Conservation (phyloP, 208 protist genomes). For the Trypanosoma brucei region DNA sequence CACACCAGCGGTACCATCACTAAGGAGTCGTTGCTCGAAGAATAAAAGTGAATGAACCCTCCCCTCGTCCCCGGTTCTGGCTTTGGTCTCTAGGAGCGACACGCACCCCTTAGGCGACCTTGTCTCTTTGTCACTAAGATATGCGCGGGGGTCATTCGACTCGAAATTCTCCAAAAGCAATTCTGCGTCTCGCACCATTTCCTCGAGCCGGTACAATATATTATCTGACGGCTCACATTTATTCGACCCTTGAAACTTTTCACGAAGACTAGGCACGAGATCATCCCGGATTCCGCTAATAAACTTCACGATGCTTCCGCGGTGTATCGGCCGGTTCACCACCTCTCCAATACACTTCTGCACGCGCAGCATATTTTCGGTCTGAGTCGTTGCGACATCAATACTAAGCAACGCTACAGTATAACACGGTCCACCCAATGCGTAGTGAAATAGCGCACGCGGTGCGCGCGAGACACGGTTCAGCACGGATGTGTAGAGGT, state of each 20-base stretch:
- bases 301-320: constrained; percentile 71
- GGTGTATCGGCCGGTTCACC: constrained; percentile 58
- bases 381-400: constrained; percentile 47
- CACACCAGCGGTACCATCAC: constrained; percentile 51
- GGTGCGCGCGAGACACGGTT: constrained; percentile 62
- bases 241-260: constrained; percentile 39
- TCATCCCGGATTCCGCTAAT: constrained; percentile 64
- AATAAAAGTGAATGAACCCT: constrained; percentile 56
- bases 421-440: constrained; percentile 76
- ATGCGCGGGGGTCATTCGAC: constrained; percentile 68
- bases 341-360: constrained; percentile 63
- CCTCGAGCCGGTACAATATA: constrained; percentile 51
- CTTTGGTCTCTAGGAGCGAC: background rate
- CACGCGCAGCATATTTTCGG: constrained; percentile 66
- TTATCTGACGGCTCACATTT: constrained; percentile 32
- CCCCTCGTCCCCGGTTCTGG: constrained; percentile 9
- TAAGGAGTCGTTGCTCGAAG: constrained; percentile 54
- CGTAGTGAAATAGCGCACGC: constrained; percentile 75
- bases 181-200: constrained; percentile 72
- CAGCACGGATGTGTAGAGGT: constrained; percentile 61
- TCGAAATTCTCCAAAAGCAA: constrained; percentile 63
- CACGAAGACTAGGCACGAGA: constrained; percentile 45
- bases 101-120: constrained; percentile 15
- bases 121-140: constrained; percentile 39
- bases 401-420: constrained; percentile 74